Conservation (phyloP, 108 stramenopile species). For the Fragilariopsis cylindrus region DNA sequence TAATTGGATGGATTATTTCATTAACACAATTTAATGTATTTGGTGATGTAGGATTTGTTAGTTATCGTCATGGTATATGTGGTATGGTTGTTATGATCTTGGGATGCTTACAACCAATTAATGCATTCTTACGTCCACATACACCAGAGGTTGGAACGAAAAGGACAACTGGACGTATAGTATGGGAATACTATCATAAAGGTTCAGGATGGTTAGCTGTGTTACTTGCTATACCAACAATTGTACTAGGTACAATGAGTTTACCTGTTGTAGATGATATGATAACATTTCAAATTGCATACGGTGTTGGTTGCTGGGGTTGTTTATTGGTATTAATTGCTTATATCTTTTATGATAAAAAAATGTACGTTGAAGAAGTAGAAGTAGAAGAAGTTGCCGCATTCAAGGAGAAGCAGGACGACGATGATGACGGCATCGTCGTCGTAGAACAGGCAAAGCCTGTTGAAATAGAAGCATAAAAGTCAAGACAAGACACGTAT, state of each 20-base stretch:
- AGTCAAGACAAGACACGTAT: too few relatives aligned
- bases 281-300: constrained; percentile 22
- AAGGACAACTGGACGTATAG: constrained; percentile 13
- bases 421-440: too few relatives aligned
- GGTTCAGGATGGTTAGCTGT: constrained; percentile 12
- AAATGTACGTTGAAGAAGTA: neutral
- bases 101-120: constrained; percentile 37
- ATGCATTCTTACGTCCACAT: constrained; percentile 37
- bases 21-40: constrained; percentile 37
- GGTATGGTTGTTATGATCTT: constrained; percentile 31
- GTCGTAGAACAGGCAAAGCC: too few relatives aligned
- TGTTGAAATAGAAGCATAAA: too few relatives aligned
- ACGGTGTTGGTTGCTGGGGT: constrained; percentile 19
- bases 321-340: neutral
- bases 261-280: constrained; percentile 17
- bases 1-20: constrained; percentile 32
- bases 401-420: too few relatives aligned
- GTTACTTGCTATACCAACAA: constrained; percentile 14
- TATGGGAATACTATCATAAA: constrained; percentile 37
- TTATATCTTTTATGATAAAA: neutral
- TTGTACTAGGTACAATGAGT: constrained; percentile 25
- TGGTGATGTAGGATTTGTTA: constrained; percentile 2
- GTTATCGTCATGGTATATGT: constrained; percentile 28
- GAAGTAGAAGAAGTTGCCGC: neutral
- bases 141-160: constrained; percentile 4